Evolutionary conservation across 176 grass and related monocot genomes (phyloP).

Genomic region (Zoysia pacifica): DNA sequence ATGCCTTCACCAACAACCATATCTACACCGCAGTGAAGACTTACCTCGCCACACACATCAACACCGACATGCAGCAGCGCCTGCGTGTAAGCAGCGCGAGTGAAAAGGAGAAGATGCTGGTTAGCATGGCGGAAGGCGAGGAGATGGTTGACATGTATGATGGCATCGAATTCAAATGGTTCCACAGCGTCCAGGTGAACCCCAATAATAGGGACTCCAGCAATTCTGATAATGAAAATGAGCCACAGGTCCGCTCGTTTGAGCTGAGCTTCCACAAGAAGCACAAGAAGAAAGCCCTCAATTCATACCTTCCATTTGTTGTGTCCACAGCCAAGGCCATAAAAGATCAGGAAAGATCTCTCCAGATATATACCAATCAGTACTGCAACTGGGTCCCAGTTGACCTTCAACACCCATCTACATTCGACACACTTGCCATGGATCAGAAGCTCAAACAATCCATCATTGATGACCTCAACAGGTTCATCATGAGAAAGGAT

Average conservation of each 20-base stretch:
- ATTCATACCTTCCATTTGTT: conserved; percentile 59
- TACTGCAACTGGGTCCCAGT: conserved; percentile 42
- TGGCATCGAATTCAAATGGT: conserved; percentile 46
- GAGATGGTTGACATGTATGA: conserved; percentile 44
- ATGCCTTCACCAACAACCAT: conserved; percentile 41
- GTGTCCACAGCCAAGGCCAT: conserved; percentile 43
- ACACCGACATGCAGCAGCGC: conserved; percentile 25
- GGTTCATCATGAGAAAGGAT: conserved; percentile 53
- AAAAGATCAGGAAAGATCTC: conserved; percentile 38
- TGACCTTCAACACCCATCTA: conserved; percentile 60
- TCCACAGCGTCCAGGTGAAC: conserved; percentile 12
- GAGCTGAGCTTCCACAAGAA: conserved; percentile 61
- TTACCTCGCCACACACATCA: conserved; percentile 45
- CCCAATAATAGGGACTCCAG: not conserved
- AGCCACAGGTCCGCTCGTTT: conserved; percentile 4
- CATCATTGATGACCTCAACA: conserved; percentile 48
- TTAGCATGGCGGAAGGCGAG: conserved; percentile 42
- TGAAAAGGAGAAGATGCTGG: conserved; percentile 31
- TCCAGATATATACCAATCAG: conserved; percentile 46
- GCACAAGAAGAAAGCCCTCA: conserved; percentile 51
- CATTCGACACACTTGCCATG: conserved; percentile 65
- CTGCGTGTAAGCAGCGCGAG: conserved; percentile 26
- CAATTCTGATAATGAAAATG: not conserved
- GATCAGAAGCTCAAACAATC: conserved; percentile 40
- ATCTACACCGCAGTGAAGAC: conserved; percentile 48